These are phyloP conservation scores for Hirschfeldia incana DNA, from an alignment of 345 rosid genomes.

Conservation along the genomic window DNA sequence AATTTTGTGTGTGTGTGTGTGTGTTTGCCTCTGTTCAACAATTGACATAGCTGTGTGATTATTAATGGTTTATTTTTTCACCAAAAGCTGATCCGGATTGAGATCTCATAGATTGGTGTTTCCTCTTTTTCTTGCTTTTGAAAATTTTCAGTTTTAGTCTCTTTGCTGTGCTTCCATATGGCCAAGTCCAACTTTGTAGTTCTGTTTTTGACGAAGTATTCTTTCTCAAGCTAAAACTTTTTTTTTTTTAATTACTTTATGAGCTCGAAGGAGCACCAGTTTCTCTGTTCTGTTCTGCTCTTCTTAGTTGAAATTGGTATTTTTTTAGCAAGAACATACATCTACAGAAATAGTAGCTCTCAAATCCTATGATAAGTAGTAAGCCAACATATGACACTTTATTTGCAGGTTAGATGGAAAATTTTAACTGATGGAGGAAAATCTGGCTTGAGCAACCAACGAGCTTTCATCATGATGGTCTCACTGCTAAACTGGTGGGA, in stretches of 20 bases:
- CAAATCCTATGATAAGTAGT: no score
- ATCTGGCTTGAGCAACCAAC: constrained; percentile 25
- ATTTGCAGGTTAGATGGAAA: constrained; percentile 54
- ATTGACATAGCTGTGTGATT: background rate
- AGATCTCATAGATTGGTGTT: no score
- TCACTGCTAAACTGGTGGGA: constrained; percentile 26
- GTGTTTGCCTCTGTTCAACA: background rate
- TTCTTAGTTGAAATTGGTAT: constrained; percentile 2
- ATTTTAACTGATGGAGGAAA: constrained; percentile 36
- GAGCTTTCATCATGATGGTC: constrained; percentile 23
- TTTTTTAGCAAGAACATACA: background rate
- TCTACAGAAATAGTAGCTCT: no score
- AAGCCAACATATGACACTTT: no score
- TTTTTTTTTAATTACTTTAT: background rate
- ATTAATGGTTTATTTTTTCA: background rate
- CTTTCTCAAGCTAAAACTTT: background rate
- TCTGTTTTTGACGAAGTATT: background rate
- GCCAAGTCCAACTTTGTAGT: background rate
- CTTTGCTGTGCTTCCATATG: no score
- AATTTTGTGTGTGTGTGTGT: background rate
- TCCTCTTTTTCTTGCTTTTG: no score
- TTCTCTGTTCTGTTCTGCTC: constrained; percentile 21
- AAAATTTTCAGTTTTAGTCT: no score
- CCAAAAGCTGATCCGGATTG: background rate
- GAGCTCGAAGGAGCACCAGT: background rate